Evolutionary conservation across 306 rosid species (phyloP).

Genomic region (Gillenia trifoliata): DNA sequence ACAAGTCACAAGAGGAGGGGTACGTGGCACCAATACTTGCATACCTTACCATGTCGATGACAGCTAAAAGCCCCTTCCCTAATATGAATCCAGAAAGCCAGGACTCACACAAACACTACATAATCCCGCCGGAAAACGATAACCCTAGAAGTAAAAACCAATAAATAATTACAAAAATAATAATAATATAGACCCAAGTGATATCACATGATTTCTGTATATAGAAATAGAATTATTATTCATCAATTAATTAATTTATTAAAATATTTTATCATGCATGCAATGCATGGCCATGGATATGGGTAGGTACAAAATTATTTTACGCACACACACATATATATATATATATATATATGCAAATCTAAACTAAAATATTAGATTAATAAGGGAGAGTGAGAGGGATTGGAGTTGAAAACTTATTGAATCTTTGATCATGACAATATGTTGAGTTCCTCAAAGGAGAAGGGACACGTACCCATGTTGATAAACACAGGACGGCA

Average conservation of each 20-base stretch:
- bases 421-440: slow-evolving; percentile 9
- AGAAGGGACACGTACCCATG: slow-evolving; percentile 59
- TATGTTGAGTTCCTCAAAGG: slow-evolving; percentile 1
- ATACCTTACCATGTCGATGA: slow-evolving; percentile 10
- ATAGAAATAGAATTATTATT: not conserved
- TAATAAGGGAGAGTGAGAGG: not conserved
- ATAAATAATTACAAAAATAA: not conserved
- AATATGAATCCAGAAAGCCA: slow-evolving; percentile 41
- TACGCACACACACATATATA: too few species aligned
- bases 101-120: slow-evolving; percentile 12
- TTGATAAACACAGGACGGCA: slow-evolving; percentile 59
- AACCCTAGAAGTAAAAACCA: slow-evolving; percentile 1
- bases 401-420: not conserved
- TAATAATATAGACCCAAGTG: not conserved
- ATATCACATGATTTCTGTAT: not conserved
- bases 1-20: not conserved
- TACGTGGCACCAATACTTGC: slow-evolving; percentile 42
- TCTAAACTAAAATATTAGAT: not conserved
- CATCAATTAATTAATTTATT: not conserved
- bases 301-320: not conserved
- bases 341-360: not conserved
- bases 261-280: not conserved
- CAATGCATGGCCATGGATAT: not conserved
- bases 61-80: slow-evolving; percentile 35
- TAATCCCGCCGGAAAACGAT: slow-evolving; percentile 45